Evolutionary conservation across 768 basidiomycete species (phyloP).

Genomic region (Rubroboletus pulcherrimus): DNA sequence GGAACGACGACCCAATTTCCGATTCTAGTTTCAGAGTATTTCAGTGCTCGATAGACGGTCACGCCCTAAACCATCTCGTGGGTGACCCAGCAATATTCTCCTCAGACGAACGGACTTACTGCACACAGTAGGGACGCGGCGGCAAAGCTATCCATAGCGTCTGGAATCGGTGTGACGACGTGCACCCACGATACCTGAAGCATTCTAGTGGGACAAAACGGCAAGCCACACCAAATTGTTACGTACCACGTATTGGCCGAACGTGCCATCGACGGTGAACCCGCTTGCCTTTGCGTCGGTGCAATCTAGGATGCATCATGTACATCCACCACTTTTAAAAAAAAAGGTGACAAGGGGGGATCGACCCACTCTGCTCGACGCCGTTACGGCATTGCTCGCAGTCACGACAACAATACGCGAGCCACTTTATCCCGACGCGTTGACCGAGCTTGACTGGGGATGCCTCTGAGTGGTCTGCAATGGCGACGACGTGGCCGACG

Average conservation of each 20-base stretch:
- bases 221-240: neutral
- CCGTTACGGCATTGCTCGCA: constrained; percentile 78
- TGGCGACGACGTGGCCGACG: constrained; percentile 77
- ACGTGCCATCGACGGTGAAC: constrained; percentile 75
- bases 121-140: constrained; percentile 80
- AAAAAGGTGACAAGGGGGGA: neutral
- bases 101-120: constrained; percentile 28
- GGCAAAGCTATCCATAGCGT: constrained; percentile 55
- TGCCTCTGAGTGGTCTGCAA: constrained; percentile 57
- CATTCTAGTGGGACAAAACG: neutral
- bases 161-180: constrained; percentile 78
- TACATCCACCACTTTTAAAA: neutral
- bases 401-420: constrained; percentile 67
- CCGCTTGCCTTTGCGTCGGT: constrained; percentile 57
- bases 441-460: constrained; percentile 72
- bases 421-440: constrained; percentile 81
- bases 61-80: constrained; percentile 47
- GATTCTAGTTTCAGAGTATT: constrained; percentile 57
- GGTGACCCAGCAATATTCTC: no score
- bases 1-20: constrained; percentile 78
- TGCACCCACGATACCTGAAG: constrained; percentile 61
- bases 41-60: constrained; percentile 84
- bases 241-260: constrained; percentile 60
- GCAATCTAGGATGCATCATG: constrained; percentile 46
- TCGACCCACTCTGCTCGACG: constrained; percentile 65